Conservation (phyloP, 371 early-diverging fungal genomes). For the Lichtheimia corymbifera region DNA sequence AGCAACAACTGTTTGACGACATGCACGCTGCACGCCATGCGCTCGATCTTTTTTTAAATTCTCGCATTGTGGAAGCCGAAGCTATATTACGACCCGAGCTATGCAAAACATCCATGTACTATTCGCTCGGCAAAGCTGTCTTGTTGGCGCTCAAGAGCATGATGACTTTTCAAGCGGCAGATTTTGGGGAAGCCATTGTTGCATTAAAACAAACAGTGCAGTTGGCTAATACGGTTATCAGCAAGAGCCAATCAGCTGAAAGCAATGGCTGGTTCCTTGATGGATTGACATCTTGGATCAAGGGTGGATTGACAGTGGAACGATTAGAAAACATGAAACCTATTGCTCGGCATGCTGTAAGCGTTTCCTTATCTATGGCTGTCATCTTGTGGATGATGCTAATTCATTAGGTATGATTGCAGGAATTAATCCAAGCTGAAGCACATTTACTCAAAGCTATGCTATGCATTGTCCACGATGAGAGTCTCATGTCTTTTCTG, state of each 20-base stretch:
- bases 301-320: constrained; percentile 21
- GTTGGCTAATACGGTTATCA: constrained; percentile 36
- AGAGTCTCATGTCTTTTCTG: constrained; percentile 67
- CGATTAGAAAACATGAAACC: constrained; percentile 53
- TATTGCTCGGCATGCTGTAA: constrained; percentile 64
- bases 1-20: constrained; percentile 26
- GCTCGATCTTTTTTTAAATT: constrained; percentile 63
- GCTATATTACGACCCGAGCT: constrained; percentile 36
- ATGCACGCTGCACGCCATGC: constrained; percentile 54
- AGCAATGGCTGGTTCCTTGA: constrained; percentile 18
- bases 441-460: constrained; percentile 62
- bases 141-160: constrained; percentile 58
- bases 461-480: constrained; percentile 61
- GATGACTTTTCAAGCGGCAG: constrained; percentile 67
- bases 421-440: constrained; percentile 72
- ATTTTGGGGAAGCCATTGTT: constrained; percentile 53
- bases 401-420: not conserved
- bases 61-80: constrained; percentile 61
- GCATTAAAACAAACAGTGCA: constrained; percentile 53
- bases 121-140: constrained; percentile 62
- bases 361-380: constrained; percentile 1
- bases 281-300: constrained; percentile 20
- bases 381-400: too few relatives aligned
- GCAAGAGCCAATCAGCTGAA: constrained; percentile 36
- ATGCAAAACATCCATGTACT: constrained; percentile 54